Evolutionary conservation across 148 eudicot genomes (phyloP), one percentile per base, ranked within the genome.

Genomic region (Diospyros kaki): DNA sequence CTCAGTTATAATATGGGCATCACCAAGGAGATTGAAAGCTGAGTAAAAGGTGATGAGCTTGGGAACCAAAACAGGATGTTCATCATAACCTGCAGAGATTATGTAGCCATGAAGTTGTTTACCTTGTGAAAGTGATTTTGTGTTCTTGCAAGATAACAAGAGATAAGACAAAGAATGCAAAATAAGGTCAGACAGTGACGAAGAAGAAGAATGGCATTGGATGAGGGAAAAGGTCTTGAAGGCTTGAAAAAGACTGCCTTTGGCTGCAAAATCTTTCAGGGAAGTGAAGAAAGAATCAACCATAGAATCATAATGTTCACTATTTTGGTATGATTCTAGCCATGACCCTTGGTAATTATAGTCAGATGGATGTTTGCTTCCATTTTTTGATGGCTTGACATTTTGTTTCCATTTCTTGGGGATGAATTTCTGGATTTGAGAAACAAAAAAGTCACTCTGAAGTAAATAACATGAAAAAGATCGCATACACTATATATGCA

Each of bases 41-140:
- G 84, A 75, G 83, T 94, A 91, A 40, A 91, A 87, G 61, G 84
- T 88, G 52, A 90, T 83, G 39, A 91, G 74, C 77, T 81, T 89
- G 2, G 91, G 89, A 66, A 91, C 73, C 71, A 94, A 83, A 17
- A 75, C 58, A 54, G 77, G 80, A 71, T 83, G 87, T 56, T 78
- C 73, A 66, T 78, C 78, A 44, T 88, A 75, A 68, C 98, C 98
- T 71, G 77, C 85, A 69, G 75, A 64, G 46, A 94, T 75, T 53
- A 80, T 68, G 43, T 81, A 84, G 56, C 86, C 85, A 73, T 94
- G 98, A 63, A 94, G 71, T 80, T 89, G 97, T 75, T 75, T 78
- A 76, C 97, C 97, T 65, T 81, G 88, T 69, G 78, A 64, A 64
- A 89, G 76, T 66, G 80, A 80, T 73, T 82, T 87, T 39, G 58